Evolutionary conservation across 495 filamentous ascomycete genomes (phyloP).

Genomic region (Usnea hakonensis): DNA sequence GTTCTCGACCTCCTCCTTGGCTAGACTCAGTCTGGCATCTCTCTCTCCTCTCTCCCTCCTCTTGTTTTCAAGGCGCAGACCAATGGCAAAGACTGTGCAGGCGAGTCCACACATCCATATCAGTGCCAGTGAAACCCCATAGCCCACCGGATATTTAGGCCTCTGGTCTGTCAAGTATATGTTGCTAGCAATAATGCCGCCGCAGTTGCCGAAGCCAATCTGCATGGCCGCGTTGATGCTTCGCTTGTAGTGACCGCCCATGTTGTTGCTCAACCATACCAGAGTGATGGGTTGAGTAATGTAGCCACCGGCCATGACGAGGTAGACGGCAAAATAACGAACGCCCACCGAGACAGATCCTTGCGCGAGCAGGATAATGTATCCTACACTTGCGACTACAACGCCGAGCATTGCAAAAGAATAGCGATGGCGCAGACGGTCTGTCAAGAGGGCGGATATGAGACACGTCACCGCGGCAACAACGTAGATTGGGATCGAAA

Average conservation of each 20-base stretch:
- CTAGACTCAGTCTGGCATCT: conserved; percentile 39
- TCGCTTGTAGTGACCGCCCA: conserved; percentile 56
- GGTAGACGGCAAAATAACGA: conserved; percentile 51
- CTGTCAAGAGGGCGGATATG: conserved; percentile 38
- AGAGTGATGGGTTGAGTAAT: conserved; percentile 43
- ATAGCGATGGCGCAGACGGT: conserved; percentile 43
- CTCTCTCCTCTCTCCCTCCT: conserved; percentile 46
- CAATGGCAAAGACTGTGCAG: conserved; percentile 35
- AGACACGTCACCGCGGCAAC: conserved; percentile 42
- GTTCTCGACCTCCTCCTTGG: conserved; percentile 43
- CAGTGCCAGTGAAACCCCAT: conserved; percentile 41
- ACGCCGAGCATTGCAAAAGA: conserved; percentile 43
- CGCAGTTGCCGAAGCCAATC: conserved; percentile 48
- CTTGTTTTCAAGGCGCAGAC: conserved; percentile 45
- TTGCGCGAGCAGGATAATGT: conserved; percentile 43
- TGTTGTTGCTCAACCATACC: conserved; percentile 52
- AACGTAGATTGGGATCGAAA: conserved; percentile 51
- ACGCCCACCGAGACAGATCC: conserved; percentile 30
- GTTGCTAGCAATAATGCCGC: conserved; percentile 50
- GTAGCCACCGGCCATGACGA: conserved; percentile 46
- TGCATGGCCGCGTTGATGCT: conserved; percentile 48
- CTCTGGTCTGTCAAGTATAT: conserved; percentile 38
- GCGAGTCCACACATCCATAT: conserved; percentile 42
- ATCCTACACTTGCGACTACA: conserved; percentile 41
- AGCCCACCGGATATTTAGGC: conserved; percentile 44